These are phyloP conservation scores for Ambrosia hybrid DNA, from an alignment of 140 eudicot species.

Conservation along the genomic window DNA sequence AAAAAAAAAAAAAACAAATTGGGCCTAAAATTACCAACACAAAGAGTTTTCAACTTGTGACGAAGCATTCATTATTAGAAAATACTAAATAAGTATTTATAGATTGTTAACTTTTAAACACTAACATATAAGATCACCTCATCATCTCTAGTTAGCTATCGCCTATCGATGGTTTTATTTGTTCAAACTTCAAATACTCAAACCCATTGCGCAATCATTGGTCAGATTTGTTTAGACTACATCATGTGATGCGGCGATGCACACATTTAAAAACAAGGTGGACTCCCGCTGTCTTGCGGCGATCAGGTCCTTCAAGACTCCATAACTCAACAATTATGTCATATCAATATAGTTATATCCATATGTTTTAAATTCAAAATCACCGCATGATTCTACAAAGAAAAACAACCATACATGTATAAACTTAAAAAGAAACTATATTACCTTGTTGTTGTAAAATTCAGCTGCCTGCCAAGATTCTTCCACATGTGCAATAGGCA, in stretches of 20 bases:
- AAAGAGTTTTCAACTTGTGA: too few relatives aligned
- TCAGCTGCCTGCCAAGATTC: conserved; percentile 98
- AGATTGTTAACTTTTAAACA: too few relatives aligned
- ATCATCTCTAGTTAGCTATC: too few relatives aligned
- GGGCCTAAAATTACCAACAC: background rate
- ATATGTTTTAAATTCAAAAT: background rate
- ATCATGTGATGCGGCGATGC: too few relatives aligned
- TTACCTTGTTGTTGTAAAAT: conserved; percentile 90
- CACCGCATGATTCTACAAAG: background rate
- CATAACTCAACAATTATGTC: background rate
- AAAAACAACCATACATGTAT: conserved; percentile 8
- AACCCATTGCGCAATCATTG: too few relatives aligned
- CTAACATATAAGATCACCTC: too few relatives aligned
- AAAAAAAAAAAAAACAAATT: too few relatives aligned
- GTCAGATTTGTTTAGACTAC: too few relatives aligned
- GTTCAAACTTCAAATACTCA: too few relatives aligned
- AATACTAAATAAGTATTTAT: too few relatives aligned
- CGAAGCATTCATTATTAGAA: too few relatives aligned
- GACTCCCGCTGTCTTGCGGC: background rate
- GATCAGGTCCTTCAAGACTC: background rate
- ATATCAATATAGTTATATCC: background rate
- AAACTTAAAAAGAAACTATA: background rate
- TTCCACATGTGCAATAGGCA: conserved; percentile 95
- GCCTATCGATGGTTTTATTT: too few relatives aligned
- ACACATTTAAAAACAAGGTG: background rate